Percentiles rank a stretch among this genome's conserved stretches.
These are phyloP conservation scores for Lumnitzera racemosa DNA, from an alignment of 345 rosid species.

Conservation along the genomic window DNA sequence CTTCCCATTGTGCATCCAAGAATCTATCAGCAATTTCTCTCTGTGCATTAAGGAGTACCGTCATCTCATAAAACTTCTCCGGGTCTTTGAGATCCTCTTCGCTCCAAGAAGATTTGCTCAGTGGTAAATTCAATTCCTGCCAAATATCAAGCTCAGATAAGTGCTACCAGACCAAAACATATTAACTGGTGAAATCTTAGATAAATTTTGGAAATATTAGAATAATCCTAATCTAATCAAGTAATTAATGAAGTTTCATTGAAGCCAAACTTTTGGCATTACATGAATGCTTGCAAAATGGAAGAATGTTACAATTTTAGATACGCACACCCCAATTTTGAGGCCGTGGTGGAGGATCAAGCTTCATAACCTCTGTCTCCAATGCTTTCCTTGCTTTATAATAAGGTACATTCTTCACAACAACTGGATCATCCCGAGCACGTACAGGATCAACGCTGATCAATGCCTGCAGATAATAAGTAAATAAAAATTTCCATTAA, in stretches of 20 bases:
- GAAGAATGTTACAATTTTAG: background rate
- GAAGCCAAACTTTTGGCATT: background rate
- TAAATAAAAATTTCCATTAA: background rate
- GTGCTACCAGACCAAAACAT: background rate
- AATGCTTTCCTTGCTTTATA: conserved; percentile 81
- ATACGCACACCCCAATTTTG: conserved; percentile 84
- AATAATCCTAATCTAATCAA: background rate
- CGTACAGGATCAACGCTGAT: conserved; percentile 76
- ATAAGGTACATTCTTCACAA: conserved; percentile 73
- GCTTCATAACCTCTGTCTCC: conserved; percentile 69
- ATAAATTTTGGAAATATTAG: background rate
- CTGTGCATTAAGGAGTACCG: conserved; percentile 90
- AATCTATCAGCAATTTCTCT: conserved; percentile 79
- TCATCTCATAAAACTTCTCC: conserved; percentile 73
- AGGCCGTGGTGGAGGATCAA: conserved; percentile 79
- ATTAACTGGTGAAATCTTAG: too few species aligned
- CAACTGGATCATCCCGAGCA: conserved; percentile 71
- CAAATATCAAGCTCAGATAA: conserved; percentile 15
- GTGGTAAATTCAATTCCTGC: conserved; percentile 82
- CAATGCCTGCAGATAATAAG: conserved; percentile 48
- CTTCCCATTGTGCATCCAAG: conserved; percentile 86
- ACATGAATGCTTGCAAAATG: background rate
- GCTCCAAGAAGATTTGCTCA: conserved; percentile 77
- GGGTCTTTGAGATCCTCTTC: conserved; percentile 86
- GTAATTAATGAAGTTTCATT: too few species aligned